Conservation (phyloP, 257 asterid species). For the Salvia rosmarinus region DNA sequence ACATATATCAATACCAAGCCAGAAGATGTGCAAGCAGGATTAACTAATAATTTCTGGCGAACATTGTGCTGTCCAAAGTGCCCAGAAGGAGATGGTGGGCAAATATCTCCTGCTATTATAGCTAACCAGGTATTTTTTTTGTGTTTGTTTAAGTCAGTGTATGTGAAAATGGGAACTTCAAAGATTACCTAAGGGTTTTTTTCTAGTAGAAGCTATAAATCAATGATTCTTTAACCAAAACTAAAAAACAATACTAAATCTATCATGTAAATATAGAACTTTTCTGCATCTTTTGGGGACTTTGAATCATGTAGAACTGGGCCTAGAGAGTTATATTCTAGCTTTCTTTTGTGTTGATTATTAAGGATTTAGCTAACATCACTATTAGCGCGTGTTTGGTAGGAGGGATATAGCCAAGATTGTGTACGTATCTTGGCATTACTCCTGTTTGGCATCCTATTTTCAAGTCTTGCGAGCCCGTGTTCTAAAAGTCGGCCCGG, state of each 20-base stretch:
- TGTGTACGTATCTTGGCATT: too few species aligned
- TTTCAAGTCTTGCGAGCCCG: too few species aligned
- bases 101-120: slow-evolving; percentile 63
- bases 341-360: too few species aligned
- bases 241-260: not conserved
- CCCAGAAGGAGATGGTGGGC: slow-evolving; percentile 71
- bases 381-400: too few species aligned
- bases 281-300: too few species aligned
- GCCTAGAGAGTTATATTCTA: too few species aligned
- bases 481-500: too few species aligned
- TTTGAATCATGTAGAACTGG: too few species aligned
- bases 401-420: too few species aligned
- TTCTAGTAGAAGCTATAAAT: not conserved
- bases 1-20: slow-evolving; percentile 55
- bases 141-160: not conserved
- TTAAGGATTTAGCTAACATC: too few species aligned
- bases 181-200: not conserved
- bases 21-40: slow-evolving; percentile 45
- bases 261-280: not conserved
- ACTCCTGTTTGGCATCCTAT: too few species aligned
- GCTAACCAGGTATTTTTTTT: slow-evolving; percentile 73
- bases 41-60: slow-evolving; percentile 65
- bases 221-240: not conserved
- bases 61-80: slow-evolving; percentile 80
- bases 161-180: not conserved